Evolutionary conservation across 805 yeast genomes (phyloP), one percentile per base, ranked within the genome.

Genomic region (Yamadazyma ubonensis): DNA sequence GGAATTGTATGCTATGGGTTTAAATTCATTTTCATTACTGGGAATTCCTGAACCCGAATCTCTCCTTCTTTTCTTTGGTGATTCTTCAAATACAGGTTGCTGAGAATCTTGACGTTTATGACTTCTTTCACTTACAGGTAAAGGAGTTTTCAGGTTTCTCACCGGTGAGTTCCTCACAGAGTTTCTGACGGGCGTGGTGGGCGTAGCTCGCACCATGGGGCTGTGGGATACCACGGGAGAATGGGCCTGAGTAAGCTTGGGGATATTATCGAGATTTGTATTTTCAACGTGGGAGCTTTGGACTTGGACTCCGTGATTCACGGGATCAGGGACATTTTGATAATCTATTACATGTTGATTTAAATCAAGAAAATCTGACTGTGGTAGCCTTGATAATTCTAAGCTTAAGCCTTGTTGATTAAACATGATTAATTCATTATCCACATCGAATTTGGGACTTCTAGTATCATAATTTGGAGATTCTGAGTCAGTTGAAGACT

Each of bases 1-100:
- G 5, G 61, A 58, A 33, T 55, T 54, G 16, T 58, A 55, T 9
- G 75, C 75, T 17, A 67, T 39, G 27, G 58, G 64, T 36, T 63
- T 64, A 39, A 70, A 51, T 38, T 67, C 68, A 6, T 39, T 33
- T 48, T 49, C 43, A 19, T 22, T 32, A 12, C 33, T 27, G 10
- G 12, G 11, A 6, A 6, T 9, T 2, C 14, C 17, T 16, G 31
- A 14, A 3, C 12, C 17, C 10, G 38, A 34, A 21, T 39, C 43
- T 25, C 43, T 26, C 29, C 37, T 39, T 16, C 39, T 33, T 26
- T 29, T 39, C 28, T 28, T 28, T 14, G 43, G 43, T n/a, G 35
- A 31, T 5, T 31, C 40, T 21, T 33, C 42, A 22, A 39, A 33
- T 2, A 33, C 12, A 8, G 42, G 42, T 27, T 28, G 33, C 16